phyloP scores from a whole-genome alignment of 805 yeast genomes.

The Scheffersomyces amazonensis region DNA sequence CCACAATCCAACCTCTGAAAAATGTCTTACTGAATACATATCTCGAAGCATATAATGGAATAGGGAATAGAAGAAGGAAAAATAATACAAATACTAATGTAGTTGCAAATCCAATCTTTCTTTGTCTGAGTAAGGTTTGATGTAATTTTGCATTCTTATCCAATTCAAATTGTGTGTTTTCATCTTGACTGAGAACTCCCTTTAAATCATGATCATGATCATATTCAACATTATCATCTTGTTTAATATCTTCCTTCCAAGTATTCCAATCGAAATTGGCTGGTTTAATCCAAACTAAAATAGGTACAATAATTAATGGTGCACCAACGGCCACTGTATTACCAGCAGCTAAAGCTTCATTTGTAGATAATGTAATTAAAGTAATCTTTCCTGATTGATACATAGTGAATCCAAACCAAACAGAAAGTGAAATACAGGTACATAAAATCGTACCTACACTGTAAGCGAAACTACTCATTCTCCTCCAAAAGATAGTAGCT shows the following conservation, averaged over 20 bases:
- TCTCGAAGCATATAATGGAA: slow-evolving; percentile 84
- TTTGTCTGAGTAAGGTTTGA: slow-evolving; percentile 17
- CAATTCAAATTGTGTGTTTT: slow-evolving; percentile 21
- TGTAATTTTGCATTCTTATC: slow-evolving; percentile 17
- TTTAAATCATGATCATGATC: slow-evolving; percentile 32
- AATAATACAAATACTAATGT: slow-evolving; percentile 22
- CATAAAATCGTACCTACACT: slow-evolving; percentile 76
- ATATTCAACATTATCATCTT: slow-evolving; percentile 70
- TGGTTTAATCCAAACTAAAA: slow-evolving; percentile 64
- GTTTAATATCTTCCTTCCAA: slow-evolving; percentile 58
- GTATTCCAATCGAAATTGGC: slow-evolving; percentile 73
- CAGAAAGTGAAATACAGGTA: slow-evolving; percentile 65
- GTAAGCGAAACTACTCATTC: slow-evolving; percentile 69
- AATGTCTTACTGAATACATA: slow-evolving; percentile 73
- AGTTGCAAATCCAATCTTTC: slow-evolving; percentile 21
- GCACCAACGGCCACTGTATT: slow-evolving; percentile 78
- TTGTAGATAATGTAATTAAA: slow-evolving; percentile 60
- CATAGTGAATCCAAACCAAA: slow-evolving; percentile 44
- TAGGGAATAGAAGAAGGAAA: slow-evolving; percentile 79
- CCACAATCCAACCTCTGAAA: slow-evolving; percentile 88
- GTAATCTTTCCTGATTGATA: slow-evolving; percentile 28
- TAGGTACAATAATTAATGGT: slow-evolving; percentile 67
- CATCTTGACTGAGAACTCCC: slow-evolving; percentile 22
- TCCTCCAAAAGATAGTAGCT: slow-evolving; percentile 59
- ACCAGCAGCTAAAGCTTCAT: slow-evolving; percentile 87